Evolutionary conservation across 2,329 filamentous ascomycete species (phyloP), one percentile per base, ranked within the genome.

Genomic region (Fusarium sp.): DNA sequence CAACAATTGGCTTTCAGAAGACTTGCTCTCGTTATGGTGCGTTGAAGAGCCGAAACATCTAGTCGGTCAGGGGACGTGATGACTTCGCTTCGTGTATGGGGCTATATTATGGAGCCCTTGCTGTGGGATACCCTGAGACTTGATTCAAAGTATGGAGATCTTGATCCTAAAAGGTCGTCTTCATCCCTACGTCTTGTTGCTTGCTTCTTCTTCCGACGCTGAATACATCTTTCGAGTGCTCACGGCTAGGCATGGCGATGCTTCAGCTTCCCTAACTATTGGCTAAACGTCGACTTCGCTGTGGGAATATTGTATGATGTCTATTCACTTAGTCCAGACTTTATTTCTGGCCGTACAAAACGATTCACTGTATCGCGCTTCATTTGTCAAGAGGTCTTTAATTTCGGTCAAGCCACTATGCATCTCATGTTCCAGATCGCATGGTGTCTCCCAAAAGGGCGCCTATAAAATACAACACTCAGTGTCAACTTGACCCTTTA

Each of bases 261-360:
- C 2, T 14, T 7, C n/a, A 51, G 4, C 3, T 14, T 34, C 30
- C 8, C 3, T 20, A 18, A 15, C 18, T 15, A 14, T 47, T 47
- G 13, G 3, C 20, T 22, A 22, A 22, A 15, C 8, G 45, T 14
- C 20, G 6, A 8, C 3, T 34, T 51, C 1, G 17, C 12, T 24
- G 3, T 10, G 2, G 5, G 2, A 5, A 15, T 15, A 22, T 6
- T 26, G 5, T 15, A 4, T 15, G 32, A 5, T 34, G 18, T 17
- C 6, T 7, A 22, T 22, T 36, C 13, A 20, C 3, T 11, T 2
- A 26, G 3, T 12, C 18, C 8, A 6, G 6, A 26, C 2, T 26
- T 8, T 26, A 26, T 26, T 26, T 12, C 18, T 12, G 2, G 1
- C 3, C 0, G 0, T 5, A 20, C 2, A 3, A 1, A 20, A 9